Base-by-base conservation (phyloP, 306 rosid species). In the Acacia acuminata region DNA sequence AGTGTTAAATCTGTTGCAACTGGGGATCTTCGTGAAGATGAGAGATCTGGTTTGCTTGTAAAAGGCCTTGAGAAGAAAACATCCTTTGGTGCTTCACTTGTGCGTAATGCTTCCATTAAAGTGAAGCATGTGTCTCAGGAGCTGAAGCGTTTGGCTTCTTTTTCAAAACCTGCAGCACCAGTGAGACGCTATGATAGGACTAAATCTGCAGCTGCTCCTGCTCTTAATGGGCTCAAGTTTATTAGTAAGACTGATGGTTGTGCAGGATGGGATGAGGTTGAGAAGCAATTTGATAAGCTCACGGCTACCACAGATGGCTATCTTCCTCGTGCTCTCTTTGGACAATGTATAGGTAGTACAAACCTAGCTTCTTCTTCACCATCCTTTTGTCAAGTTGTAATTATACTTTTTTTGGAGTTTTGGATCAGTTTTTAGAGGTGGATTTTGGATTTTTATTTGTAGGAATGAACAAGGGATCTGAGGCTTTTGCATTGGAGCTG, bases 391-490 rank as follows among this genome's bases (percentile, higher is more conserved):
- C 11, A 12, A 67, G 22, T 75, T 60, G 61, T 77, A 13, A 17
- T 42, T 47, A 19, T 19, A 4, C 12, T 10, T 13, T 11, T 44
- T 60, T 5, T 10, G 47, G 20, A 8, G 65, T 20, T 9, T 44
- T 69, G 14, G 16, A 79, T n/a, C 34, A 3, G 15, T 51, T 81
- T 78, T 43, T 38, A 30, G 47, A 51, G 73, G 76, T 27, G 72
- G 9, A 69, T 12, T 75, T 74, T 71, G 82, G 74, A 27, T 71
- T 71, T 77, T 43, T 78, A 10, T 75, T 76, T 84, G 78, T 55
- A 91, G 96, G 96, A 70, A 91, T 92, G 96, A 84, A 80, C 74
- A 86, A 92, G 64, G 92, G 90, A 10, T 87, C 91, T 9, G 87
- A 84, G 75, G 96, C 90, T 24, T 92, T 92, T 82, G 92, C 93